Evolutionary conservation across 176 grass and related monocot species (phyloP), one percentile per base, ranked within the genome.

Genomic region (Musa itinerans): DNA sequence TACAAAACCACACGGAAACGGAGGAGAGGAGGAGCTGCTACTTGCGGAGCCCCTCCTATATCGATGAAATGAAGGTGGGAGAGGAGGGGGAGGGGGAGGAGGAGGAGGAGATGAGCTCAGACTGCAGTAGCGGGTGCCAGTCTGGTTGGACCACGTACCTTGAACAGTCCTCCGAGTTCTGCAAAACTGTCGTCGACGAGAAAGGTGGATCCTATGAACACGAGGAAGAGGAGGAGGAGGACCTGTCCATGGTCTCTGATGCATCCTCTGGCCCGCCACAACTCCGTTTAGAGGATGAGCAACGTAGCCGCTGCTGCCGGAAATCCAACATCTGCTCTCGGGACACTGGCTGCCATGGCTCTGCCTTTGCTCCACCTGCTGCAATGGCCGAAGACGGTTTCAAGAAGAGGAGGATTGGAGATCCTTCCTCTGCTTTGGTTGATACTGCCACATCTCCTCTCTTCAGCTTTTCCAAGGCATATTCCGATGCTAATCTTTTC

Each of bases 131-230:
- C 76, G 93, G 93, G 24, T 92, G 93, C 79, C 93, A 92, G 82
- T 96, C 93, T 65, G 93, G 93, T 54, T 96, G 93, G 93, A 96
- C 93, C 54, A 90, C 87, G 79, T 96, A 96, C 83, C 83, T 96
- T 16, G 89, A 92, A 22, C 34, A 43, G 34, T 43, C 34, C 34
- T 43, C 4, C 34, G 4, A 43, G 34, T 43, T 43, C 34, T 43
- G 34, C 34, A 43, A 43, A 43, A 43, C 34, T 43, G 34, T 6
- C 34, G 34, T 43, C 34, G 34, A 43, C 0, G 34, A 43, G 34
- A 43, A 43, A 43, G 34, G 4, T 43, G 34, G 34, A 43, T 43
- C 34, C 34, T 43, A 43, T 43, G 56, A 85, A 63, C 59, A 70
- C n/a, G 87, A 66, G 20, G 82, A 50, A 8, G 76, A 72, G 9